These are phyloP conservation scores for Pachyrhizus erosus DNA, from an alignment of 306 rosid species.

Conservation along the genomic window DNA sequence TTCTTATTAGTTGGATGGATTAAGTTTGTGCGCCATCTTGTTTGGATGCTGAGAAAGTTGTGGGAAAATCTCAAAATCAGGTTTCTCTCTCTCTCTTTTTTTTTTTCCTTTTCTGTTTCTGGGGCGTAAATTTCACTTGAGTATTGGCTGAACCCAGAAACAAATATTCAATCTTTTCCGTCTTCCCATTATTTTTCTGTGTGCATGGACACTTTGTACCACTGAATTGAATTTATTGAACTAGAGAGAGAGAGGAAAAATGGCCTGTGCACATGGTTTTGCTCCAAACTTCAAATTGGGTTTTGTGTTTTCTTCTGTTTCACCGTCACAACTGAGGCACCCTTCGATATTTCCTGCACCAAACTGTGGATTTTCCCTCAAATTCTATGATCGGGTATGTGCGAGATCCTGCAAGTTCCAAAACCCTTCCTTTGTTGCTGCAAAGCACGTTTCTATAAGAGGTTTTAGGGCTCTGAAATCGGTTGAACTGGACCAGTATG, in stretches of 20 bases:
- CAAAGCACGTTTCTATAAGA: slow-evolving; percentile 50
- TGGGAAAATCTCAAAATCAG: not conserved
- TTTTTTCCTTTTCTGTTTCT: not conserved
- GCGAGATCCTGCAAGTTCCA: slow-evolving; percentile 39
- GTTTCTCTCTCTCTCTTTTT: not conserved
- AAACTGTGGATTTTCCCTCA: slow-evolving; percentile 36
- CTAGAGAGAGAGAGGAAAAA: slow-evolving; percentile 37
- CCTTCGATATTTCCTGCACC: slow-evolving; percentile 44
- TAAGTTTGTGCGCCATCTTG: slow-evolving; percentile 25
- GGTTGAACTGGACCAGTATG: slow-evolving; percentile 79
- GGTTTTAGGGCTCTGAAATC: slow-evolving; percentile 62
- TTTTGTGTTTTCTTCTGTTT: slow-evolving; percentile 51
- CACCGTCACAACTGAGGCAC: slow-evolving; percentile 45
- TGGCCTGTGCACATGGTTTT: slow-evolving; percentile 70
- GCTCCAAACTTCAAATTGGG: slow-evolving; percentile 53
- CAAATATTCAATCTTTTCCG: slow-evolving; percentile 42
- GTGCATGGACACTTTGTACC: slow-evolving; percentile 33
- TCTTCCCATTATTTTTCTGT: slow-evolving; percentile 7
- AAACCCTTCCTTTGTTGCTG: slow-evolving; percentile 41
- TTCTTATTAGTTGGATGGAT: slow-evolving; percentile 33
- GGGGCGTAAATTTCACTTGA: slow-evolving; percentile 29
- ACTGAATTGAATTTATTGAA: slow-evolving; percentile 35
- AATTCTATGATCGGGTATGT: slow-evolving; percentile 48
- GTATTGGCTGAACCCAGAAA: slow-evolving; percentile 34
- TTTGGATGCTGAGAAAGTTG: slow-evolving; percentile 49